phyloP scores from a whole-genome alignment of 257 asterid species.

The Solanum medicagineum region DNA sequence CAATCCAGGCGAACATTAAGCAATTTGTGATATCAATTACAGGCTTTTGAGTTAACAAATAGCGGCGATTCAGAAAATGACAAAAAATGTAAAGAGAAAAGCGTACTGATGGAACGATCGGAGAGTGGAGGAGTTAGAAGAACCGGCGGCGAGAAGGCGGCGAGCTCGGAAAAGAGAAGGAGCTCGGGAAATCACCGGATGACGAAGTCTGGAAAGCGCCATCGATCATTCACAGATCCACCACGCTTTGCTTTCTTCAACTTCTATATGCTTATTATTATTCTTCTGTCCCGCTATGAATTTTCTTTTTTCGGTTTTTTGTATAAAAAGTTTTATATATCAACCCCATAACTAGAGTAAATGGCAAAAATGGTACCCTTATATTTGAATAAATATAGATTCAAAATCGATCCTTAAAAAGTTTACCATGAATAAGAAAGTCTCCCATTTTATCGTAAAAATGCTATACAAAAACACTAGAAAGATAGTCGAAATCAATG shows the following conservation, averaged over 20 bases:
- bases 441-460: no score
- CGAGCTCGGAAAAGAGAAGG: slow-evolving; percentile 68
- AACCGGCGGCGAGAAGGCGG: slow-evolving; percentile 25
- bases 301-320: not conserved
- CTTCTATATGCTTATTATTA: not conserved
- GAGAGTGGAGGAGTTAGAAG: slow-evolving; percentile 7
- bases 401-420: not conserved
- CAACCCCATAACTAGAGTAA: not conserved
- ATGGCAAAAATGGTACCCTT: not conserved
- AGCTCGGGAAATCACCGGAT: slow-evolving; percentile 67
- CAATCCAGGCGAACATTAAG: not conserved
- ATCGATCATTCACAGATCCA: slow-evolving; percentile 36
- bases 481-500: no score
- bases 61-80: not conserved
- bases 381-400: not conserved
- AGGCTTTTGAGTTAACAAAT: not conserved
- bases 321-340: not conserved
- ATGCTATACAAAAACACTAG: no score
- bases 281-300: not conserved
- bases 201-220: slow-evolving; percentile 90
- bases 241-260: slow-evolving; percentile 9
- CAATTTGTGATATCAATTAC: not conserved
- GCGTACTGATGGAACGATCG: slow-evolving; percentile 43
- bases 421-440: no score
- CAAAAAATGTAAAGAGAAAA: not conserved